phyloP scores from a whole-genome alignment of 192 early-diverging fungal genomes.

The Hyaloraphidium curvatum region DNA sequence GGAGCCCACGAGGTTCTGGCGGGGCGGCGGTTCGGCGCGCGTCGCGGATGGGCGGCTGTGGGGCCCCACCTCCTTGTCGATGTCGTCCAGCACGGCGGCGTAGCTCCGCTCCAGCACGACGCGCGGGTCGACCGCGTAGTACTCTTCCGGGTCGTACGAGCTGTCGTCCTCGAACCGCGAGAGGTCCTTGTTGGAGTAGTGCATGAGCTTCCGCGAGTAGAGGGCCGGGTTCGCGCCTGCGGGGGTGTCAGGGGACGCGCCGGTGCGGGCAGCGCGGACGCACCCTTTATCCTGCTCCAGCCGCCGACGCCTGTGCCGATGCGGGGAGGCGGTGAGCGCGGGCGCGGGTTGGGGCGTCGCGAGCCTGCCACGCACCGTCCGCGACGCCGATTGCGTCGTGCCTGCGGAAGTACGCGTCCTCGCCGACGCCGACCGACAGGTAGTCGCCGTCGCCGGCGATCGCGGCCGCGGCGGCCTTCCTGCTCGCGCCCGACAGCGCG shows the following conservation, averaged over 20 bases:
- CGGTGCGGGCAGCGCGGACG: slow-evolving; percentile 10
- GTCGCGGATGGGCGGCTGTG: no score
- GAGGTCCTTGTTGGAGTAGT: slow-evolving; percentile 62
- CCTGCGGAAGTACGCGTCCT: slow-evolving; percentile 84
- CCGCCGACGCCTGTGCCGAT: slow-evolving; percentile 74
- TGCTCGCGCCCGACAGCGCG: background rate
- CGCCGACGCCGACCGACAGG: slow-evolving; percentile 41
- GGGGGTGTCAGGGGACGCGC: background rate
- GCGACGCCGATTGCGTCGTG: slow-evolving; percentile 46
- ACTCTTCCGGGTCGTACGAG: slow-evolving; percentile 40
- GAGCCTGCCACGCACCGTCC: background rate
- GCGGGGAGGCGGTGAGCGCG: background rate
- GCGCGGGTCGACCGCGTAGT: slow-evolving; percentile 59
- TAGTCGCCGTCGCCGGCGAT: background rate
- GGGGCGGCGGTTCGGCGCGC: no score
- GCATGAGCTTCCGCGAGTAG: slow-evolving; percentile 87
- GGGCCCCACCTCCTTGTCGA: slow-evolving; percentile 41
- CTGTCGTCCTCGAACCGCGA: slow-evolving; percentile 61
- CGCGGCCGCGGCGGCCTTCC: background rate
- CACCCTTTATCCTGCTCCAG: slow-evolving; percentile 52
- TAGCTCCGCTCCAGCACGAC: slow-evolving; percentile 64
- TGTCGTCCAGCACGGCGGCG: slow-evolving; percentile 50
- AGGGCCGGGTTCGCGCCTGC: slow-evolving; percentile 73
- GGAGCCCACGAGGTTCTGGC: slow-evolving; percentile 50
- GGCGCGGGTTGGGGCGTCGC: background rate